Evolutionary conservation across 352 stramenopile species (phyloP).

Genomic region (Phytopythium delawarense): DNA sequence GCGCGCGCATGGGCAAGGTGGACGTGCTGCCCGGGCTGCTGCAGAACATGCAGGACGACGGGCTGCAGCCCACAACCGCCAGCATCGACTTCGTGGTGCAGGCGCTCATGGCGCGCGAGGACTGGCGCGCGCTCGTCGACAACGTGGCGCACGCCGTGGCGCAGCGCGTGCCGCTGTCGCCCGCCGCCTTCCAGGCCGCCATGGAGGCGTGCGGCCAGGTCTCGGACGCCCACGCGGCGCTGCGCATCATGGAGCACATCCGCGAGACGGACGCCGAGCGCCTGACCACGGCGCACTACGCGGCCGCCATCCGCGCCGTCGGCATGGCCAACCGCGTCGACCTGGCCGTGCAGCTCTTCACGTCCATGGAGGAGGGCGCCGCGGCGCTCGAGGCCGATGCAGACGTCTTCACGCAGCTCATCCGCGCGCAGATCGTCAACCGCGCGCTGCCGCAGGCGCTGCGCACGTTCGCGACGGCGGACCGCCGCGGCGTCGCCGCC

Average conservation of each 20-base stretch:
- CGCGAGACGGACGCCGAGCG: conserved; percentile 15
- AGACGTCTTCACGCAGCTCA: conserved; percentile 60
- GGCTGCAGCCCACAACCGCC: conserved; percentile 49
- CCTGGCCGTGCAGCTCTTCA: conserved; percentile 49
- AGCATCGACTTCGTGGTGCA: conserved; percentile 83
- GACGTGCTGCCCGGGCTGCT: conserved; percentile 69
- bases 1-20: conserved; percentile 76
- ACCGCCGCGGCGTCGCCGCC: conserved; percentile 37
- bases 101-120: conserved; percentile 63
- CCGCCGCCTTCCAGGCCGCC: conserved; percentile 64
- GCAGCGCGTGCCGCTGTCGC: conserved; percentile 51
- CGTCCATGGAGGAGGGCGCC: conserved; percentile 55
- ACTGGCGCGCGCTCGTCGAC: conserved; percentile 57
- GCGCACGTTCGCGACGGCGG: conserved; percentile 62
- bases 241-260: conserved; percentile 47
- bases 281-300: conserved; percentile 39
- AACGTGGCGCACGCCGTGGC: conserved; percentile 34
- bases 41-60: conserved; percentile 76
- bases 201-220: conserved; percentile 72
- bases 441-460: conserved; percentile 55
- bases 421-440: conserved; percentile 77
- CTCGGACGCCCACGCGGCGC: conserved; percentile 39
- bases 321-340: conserved; percentile 58
- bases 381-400: conserved; percentile 8
- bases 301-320: conserved; percentile 56